Base-by-base conservation (phyloP, 2,329 filamentous ascomycete species). In the Colletotrichum endophyticum region DNA sequence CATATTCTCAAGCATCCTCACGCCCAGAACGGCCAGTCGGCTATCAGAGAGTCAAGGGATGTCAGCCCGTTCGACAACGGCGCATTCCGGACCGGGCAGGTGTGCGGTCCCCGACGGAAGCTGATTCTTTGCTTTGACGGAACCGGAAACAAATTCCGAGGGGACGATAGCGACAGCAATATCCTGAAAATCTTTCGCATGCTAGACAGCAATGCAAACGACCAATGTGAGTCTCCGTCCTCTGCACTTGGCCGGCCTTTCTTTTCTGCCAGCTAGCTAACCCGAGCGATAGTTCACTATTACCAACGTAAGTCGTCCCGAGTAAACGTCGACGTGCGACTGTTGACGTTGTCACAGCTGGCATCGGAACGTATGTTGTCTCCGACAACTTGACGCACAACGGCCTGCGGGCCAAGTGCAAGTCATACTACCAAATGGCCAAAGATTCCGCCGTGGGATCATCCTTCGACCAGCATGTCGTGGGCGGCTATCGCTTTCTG, bases 381-480 rank as follows among this genome's bases (percentile, higher is more conserved):
- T 91, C 92, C 0, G 89, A 86, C 13, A 91, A 89, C 11, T 85
- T 94, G 59, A 90, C 89, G 2, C 90, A 91, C 78, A 93, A 90
- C 1, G 88, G 91, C 13, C 80, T 88, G 0, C 82, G 88, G 27
- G 90, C 91, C 8, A 89, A 91, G 16, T 80, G 94, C 73, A 90
- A 89, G 77, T 93, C 92, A 11, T 94, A 92, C 91, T 94, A 93
- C 80, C 85, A 89, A 59, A 95, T 95, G 79, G 92, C 94, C 76
- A 95, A 95, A 79, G 95, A 97, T 83, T 95, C 94, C 5, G 95
- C 95, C 12, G 85, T 98, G 76, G 95, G 95, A 2, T 94, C 94
- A 0, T 95, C 93, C 0, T 96, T 98, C 78, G 94, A 94, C 79
- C 90, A 95, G 73, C 95, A 97, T 84, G 95, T 97, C 13, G 94